A percentile compares a stretch with the other conserved stretches of the same genome.
Conservation (phyloP, 148 eudicot species). For the Rhododendron mucronatum region DNA sequence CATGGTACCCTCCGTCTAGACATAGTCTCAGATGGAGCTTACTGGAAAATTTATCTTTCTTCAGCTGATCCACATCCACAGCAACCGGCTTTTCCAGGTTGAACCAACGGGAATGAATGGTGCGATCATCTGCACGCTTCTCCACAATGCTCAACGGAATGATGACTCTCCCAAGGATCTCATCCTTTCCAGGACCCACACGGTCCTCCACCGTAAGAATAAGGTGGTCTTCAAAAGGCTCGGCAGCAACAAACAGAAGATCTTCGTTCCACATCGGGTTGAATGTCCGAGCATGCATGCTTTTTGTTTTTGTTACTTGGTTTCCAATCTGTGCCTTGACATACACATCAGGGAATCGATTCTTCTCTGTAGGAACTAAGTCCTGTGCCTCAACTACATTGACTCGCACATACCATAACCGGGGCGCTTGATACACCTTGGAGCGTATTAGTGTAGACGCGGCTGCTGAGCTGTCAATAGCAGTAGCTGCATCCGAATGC, state of each 20-base stretch:
- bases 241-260: slow-evolving; percentile 84
- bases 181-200: slow-evolving; percentile 93
- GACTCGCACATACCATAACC: slow-evolving; percentile 91
- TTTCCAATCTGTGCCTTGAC: slow-evolving; percentile 90
- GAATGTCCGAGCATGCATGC: slow-evolving; percentile 65
- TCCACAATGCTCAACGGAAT: slow-evolving; percentile 69
- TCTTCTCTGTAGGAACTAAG: slow-evolving; percentile 71
- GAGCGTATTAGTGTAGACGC: slow-evolving; percentile 70
- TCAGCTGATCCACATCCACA: slow-evolving; percentile 78
- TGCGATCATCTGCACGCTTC: slow-evolving; percentile 84
- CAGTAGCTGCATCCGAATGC: slow-evolving; percentile 87
- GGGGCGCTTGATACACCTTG: slow-evolving; percentile 88
- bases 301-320: slow-evolving; percentile 73
- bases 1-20: slow-evolving; percentile 97
- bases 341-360: slow-evolving; percentile 84
- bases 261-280: slow-evolving; percentile 94
- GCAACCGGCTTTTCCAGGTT: slow-evolving; percentile 80
- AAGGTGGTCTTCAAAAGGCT: slow-evolving; percentile 93
- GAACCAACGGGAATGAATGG: slow-evolving; percentile 87
- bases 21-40: slow-evolving; percentile 81
- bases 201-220: slow-evolving; percentile 87
- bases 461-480: slow-evolving; percentile 72
- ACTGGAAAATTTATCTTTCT: slow-evolving; percentile 82
- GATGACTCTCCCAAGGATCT: slow-evolving; percentile 77
- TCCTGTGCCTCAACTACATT: slow-evolving; percentile 97